phyloP scores from a whole-genome alignment of 139 green algal genomes.

The Pleodorina starrii region DNA sequence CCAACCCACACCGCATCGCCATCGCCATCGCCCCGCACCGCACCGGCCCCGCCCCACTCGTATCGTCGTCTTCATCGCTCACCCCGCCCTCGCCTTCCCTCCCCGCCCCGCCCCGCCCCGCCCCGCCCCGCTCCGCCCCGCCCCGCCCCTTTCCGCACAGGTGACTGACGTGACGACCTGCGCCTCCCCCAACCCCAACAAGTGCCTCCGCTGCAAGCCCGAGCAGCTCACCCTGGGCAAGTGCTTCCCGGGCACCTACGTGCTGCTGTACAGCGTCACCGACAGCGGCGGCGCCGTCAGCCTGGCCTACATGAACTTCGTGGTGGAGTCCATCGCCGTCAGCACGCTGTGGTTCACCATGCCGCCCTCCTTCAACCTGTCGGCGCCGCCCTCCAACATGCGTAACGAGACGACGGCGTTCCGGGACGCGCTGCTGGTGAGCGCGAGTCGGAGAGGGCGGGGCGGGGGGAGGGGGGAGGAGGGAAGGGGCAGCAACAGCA shows the following conservation, averaged over 20 bases:
- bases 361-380: constrained; percentile 22
- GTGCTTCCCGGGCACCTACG: constrained; percentile 51
- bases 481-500: too few relatives aligned
- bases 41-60: background rate
- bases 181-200: constrained; percentile 22
- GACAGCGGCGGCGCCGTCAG: background rate
- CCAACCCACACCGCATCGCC: background rate
- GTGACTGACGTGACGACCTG: constrained; percentile 33
- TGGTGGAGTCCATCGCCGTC: constrained; percentile 19
- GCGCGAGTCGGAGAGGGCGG: background rate
- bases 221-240: constrained; percentile 41
- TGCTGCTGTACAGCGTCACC: constrained; percentile 3
- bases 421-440: background rate
- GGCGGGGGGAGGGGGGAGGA: background rate
- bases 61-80: too few relatives aligned
- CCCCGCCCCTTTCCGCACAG: background rate
- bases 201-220: constrained; percentile 44
- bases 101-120: too few relatives aligned
- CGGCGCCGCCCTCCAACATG: background rate
- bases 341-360: background rate
- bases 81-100: too few relatives aligned
- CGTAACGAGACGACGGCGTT: background rate
- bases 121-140: too few relatives aligned
- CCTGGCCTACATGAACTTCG: constrained; percentile 23
- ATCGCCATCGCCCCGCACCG: background rate